Evolutionary conservation across 192 early-diverging fungal genomes (phyloP).

Genomic region (Coemansia sp.): DNA sequence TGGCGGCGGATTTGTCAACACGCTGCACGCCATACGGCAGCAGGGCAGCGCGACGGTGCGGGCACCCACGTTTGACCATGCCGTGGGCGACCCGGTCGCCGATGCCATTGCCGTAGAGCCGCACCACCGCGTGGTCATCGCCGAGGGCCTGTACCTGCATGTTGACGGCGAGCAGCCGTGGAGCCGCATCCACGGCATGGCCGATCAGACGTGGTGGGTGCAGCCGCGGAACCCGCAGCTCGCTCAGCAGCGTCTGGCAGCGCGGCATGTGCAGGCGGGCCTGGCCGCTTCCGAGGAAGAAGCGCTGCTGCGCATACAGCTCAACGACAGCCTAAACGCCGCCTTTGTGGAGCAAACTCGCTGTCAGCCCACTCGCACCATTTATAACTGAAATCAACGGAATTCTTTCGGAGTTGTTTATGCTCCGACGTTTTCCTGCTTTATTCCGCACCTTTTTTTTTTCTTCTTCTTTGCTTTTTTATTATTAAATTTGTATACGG

Average conservation of each 20-base stretch:
- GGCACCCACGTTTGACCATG: slow-evolving; percentile 57
- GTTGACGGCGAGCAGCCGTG: slow-evolving; percentile 35
- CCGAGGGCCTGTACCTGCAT: slow-evolving; percentile 58
- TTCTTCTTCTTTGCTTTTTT: slow-evolving; percentile 1
- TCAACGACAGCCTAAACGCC: slow-evolving; percentile 41
- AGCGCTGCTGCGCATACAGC: slow-evolving; percentile 24
- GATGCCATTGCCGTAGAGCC: slow-evolving; percentile 35
- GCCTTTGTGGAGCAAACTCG: slow-evolving; percentile 24
- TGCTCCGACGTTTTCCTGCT: neutral
- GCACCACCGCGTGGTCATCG: slow-evolving; percentile 46
- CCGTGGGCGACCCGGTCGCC: slow-evolving; percentile 53
- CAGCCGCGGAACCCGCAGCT: slow-evolving; percentile 12
- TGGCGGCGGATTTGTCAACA: slow-evolving; percentile 20
- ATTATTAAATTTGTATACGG: too few relatives aligned
- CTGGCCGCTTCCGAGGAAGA: slow-evolving; percentile 21
- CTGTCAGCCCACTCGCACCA: slow-evolving; percentile 20
- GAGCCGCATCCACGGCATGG: slow-evolving; percentile 20
- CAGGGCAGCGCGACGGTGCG: neutral
- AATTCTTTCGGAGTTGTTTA: too few relatives aligned
- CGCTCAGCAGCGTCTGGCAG: slow-evolving; percentile 34
- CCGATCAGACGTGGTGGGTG: slow-evolving; percentile 57
- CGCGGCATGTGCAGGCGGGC: slow-evolving; percentile 48
- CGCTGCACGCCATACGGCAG: slow-evolving; percentile 18
- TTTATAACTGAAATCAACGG: slow-evolving; percentile 14
- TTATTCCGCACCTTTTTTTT: too few relatives aligned